phyloP scores from a whole-genome alignment of 306 rosid species.

The Alnus glutinosa region DNA sequence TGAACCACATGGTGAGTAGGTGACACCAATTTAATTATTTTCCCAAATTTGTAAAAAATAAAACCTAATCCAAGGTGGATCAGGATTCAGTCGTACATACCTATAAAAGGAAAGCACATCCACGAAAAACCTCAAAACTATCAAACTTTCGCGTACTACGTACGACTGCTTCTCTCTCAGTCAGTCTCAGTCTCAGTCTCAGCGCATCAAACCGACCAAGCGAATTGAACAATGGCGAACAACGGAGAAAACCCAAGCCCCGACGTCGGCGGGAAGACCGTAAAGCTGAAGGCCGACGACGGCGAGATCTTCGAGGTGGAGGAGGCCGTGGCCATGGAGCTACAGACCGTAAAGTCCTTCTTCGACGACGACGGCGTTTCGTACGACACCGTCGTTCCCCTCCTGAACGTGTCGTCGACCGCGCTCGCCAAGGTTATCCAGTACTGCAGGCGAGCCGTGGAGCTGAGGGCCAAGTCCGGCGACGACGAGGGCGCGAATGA shows the following conservation, averaged over 20 bases:
- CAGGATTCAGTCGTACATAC: too few relatives aligned
- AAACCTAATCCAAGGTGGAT: too few relatives aligned
- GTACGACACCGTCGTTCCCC: conserved; percentile 3
- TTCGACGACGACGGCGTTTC: conserved; percentile 18
- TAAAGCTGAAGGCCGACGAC: conserved; percentile 18
- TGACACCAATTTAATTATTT: too few relatives aligned
- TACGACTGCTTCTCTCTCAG: background rate
- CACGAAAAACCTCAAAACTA: too few relatives aligned
- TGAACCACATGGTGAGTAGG: too few relatives aligned
- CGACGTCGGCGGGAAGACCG: background rate
- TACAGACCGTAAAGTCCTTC: conserved; percentile 28
- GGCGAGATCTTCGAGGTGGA: conserved; percentile 24
- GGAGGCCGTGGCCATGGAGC: conserved; percentile 21
- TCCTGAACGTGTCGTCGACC: conserved; percentile 19
- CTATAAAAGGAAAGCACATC: too few relatives aligned
- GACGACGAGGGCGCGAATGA: background rate
- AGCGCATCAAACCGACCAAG: too few relatives aligned
- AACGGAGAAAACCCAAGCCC: background rate
- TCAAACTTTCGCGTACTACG: too few relatives aligned
- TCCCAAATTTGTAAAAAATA: too few relatives aligned
- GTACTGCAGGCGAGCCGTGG: background rate
- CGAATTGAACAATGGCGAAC: background rate
- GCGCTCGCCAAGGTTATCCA: conserved; percentile 25
- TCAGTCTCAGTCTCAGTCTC: background rate
- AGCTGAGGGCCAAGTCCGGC: background rate